Evolutionary conservation across 2,329 filamentous ascomycete genomes (phyloP).

Genomic region (Aspergillus sp.): DNA sequence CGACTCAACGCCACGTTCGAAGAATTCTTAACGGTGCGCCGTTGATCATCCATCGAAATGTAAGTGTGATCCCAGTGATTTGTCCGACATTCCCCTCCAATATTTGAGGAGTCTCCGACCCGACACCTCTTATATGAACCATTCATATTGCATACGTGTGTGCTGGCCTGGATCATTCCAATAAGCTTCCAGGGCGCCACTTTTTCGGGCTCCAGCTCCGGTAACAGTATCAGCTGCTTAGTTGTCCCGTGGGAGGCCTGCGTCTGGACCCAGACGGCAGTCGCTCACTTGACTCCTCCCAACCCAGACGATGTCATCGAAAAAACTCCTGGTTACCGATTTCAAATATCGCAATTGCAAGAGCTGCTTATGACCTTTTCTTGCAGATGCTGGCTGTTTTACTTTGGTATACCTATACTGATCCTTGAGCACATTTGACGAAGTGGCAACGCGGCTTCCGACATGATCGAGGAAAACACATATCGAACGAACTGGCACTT

Average conservation of each 20-base stretch:
- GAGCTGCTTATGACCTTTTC: slow-evolving; percentile 1
- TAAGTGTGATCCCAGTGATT: slow-evolving; percentile 1
- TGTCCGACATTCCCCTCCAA: slow-evolving; percentile 4
- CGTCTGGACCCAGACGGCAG: slow-evolving; percentile 8
- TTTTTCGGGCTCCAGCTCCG: slow-evolving; percentile 2
- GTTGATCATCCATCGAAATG: neutral
- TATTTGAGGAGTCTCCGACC: neutral
- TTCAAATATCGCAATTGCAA: neutral
- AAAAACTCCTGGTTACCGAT: neutral
- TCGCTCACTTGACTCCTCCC: slow-evolving; percentile 15
- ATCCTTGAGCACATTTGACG: neutral
- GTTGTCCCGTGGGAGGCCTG: slow-evolving; percentile 13
- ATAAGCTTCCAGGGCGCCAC: slow-evolving; percentile 11
- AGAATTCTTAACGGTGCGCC: neutral
- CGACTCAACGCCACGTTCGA: neutral
- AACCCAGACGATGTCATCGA: slow-evolving; percentile 7
- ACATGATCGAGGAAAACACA: neutral
- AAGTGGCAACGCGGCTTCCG: neutral
- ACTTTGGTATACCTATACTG: neutral
- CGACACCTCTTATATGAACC: neutral
- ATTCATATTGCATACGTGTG: slow-evolving; percentile 13
- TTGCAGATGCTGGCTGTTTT: slow-evolving; percentile 1
- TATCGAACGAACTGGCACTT: neutral
- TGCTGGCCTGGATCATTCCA: slow-evolving; percentile 6
- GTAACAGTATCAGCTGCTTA: slow-evolving; percentile 17